A percentile compares a stretch with the other conserved stretches of the same genome.
Evolutionary conservation across 2,329 filamentous ascomycete species (phyloP).

Genomic region (Exophiala bonariae): DNA sequence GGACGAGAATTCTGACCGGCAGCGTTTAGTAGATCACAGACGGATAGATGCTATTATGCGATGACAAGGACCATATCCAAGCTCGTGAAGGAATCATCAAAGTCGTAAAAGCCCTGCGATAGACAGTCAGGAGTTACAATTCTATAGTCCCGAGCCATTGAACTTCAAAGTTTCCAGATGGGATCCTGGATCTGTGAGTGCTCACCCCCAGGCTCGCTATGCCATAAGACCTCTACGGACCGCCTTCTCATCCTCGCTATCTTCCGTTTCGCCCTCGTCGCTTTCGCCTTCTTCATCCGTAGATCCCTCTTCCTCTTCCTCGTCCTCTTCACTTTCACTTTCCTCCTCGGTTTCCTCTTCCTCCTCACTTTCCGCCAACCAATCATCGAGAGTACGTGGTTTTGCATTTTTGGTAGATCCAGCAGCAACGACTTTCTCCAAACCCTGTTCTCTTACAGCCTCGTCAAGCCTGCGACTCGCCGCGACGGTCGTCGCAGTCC

Average conservation of each 20-base stretch:
- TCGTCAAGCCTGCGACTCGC: slow-evolving; percentile 45
- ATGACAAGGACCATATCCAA: too few relatives aligned
- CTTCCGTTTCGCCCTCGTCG: slow-evolving; percentile 12
- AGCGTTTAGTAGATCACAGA: too few relatives aligned
- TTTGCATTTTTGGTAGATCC: slow-evolving; percentile 40
- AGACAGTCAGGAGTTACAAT: too few relatives aligned
- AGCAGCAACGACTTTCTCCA: slow-evolving; percentile 29
- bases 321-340: slow-evolving; percentile 48
- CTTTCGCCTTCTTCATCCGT: slow-evolving; percentile 8
- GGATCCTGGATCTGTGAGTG: too few relatives aligned
- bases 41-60: too few relatives aligned
- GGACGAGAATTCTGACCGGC: too few relatives aligned
- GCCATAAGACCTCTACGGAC: slow-evolving; percentile 7
- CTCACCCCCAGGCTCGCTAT: too few relatives aligned
- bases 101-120: too few relatives aligned
- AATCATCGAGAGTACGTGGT: slow-evolving; percentile 86
- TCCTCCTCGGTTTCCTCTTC: slow-evolving; percentile 60
- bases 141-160: too few relatives aligned
- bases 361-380: slow-evolving; percentile 74
- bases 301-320: slow-evolving; percentile 9
- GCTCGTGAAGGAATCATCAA: too few relatives aligned
- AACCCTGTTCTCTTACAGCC: slow-evolving; percentile 43
- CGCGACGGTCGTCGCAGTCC: slow-evolving; percentile 32
- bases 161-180: too few relatives aligned
- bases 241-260: slow-evolving; percentile 7